Conservation (phyloP, 345 rosid genomes). For the Camelina hispida region DNA sequence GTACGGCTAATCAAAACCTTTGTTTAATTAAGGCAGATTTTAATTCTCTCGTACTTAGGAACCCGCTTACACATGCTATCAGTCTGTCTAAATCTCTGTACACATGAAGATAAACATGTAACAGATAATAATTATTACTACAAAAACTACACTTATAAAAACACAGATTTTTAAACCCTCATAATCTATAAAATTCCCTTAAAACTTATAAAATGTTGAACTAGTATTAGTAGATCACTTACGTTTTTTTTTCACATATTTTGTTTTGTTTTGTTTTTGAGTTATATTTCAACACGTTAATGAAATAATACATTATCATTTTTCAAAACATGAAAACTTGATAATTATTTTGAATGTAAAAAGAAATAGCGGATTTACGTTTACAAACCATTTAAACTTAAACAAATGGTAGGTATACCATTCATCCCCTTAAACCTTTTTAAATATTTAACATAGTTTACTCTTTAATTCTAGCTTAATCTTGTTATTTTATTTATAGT, state of each 20-base stretch:
- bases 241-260: too few relatives aligned
- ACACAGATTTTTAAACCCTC: background rate
- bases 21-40: slow-evolving; percentile 27
- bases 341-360: too few relatives aligned
- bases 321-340: too few relatives aligned
- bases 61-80: slow-evolving; percentile 23
- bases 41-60: slow-evolving; percentile 34
- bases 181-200: background rate
- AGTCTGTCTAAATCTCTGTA: background rate
- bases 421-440: too few relatives aligned
- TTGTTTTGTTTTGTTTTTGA: too few relatives aligned
- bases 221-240: too few relatives aligned
- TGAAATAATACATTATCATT: too few relatives aligned
- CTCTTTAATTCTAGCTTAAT: background rate
- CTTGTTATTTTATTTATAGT: background rate
- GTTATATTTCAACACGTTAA: too few relatives aligned
- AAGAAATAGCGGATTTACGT: too few relatives aligned
- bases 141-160: background rate
- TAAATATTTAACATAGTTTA: background rate
- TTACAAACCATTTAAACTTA: too few relatives aligned
- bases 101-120: background rate
- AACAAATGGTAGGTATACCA: too few relatives aligned
- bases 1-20: slow-evolving; percentile 36
- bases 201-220: too few relatives aligned
- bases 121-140: background rate